Percentiles rank a stretch among this genome's conserved stretches.
Conservation (phyloP, 805 yeast species). For the Saccharomyces jurei region DNA sequence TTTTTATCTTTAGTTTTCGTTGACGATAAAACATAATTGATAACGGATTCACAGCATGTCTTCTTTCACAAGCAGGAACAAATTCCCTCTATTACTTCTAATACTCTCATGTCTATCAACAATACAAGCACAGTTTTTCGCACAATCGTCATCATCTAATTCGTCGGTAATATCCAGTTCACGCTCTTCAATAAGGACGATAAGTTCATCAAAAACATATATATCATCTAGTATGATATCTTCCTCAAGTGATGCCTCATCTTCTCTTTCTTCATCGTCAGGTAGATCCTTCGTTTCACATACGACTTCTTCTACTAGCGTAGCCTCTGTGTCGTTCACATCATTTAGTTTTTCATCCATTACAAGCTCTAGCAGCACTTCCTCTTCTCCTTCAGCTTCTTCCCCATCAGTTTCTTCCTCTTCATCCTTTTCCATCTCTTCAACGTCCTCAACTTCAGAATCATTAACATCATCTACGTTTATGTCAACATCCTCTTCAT, state of each 20-base stretch:
- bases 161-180: not conserved
- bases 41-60: not conserved
- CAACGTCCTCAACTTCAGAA: constrained; percentile 11
- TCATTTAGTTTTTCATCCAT: constrained; percentile 1
- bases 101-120: not conserved
- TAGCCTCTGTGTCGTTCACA: constrained; percentile 10
- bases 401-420: constrained; percentile 8
- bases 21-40: not conserved
- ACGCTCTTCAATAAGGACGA: not conserved
- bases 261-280: constrained; percentile 1
- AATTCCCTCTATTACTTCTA: not conserved
- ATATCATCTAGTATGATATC: not conserved
- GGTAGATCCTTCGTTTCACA: constrained; percentile 4
- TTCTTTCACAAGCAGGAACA: not conserved
- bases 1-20: not conserved
- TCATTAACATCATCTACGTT: constrained; percentile 8
- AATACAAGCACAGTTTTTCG: not conserved
- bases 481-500: constrained; percentile 10
- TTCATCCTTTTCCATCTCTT: constrained; percentile 11
- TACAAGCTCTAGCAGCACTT: not conserved
- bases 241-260: not conserved
- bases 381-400: constrained; percentile 3
- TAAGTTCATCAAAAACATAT: not conserved
- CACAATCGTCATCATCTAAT: not conserved
- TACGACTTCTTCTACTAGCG: constrained; percentile 7